Base-by-base conservation (phyloP, 345 rosid species). In the Conringia planisiliqua region DNA sequence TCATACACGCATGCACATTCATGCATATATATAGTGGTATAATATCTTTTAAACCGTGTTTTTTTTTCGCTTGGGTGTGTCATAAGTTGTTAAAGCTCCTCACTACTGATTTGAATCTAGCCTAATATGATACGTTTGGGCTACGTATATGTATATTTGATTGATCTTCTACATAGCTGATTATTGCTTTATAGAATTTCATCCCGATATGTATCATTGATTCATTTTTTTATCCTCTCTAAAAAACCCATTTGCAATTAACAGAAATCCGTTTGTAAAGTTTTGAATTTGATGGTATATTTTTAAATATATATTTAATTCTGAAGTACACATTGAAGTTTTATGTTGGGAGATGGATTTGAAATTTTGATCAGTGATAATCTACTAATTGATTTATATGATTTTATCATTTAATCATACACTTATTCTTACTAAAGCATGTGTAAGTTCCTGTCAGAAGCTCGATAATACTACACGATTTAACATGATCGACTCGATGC, bases 31-130 rank as follows among this genome's bases (percentile, higher is more conserved):
- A 48, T 33, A 29, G 36, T 36, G 59, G 18, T 62, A 22, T 22
- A 38, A 50, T 29, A 27, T 62, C 6, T 38, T 18, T 27, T 17
- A 26, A 62, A 62, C 68, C 69, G 76, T 50, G 62, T 72, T 51
- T 38, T 36, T n/a, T 62, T 33, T 22, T 8, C 51, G 62, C 3
- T 12, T 62, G 7, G 16, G 69, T 57, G 38, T 71, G 61, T 50
- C 62, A 26, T 61, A 38, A 26, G 30, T 62, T 48, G 32, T 61
- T 50, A 13, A 61, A 38, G 32, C 51, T 56, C 63, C 42, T 7
- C 29, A 18, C 30, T 18, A 17, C 18, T 55, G 17, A 60, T 27
- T 50, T 61, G 10, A 48, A 36, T 32, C 30, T 20, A 16, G 44
- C 67, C 26, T 22, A 12, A 59, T 30, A 43, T 46, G 48, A 59